Evolutionary conservation across 495 filamentous ascomycete species (phyloP), one percentile per base, ranked within the genome.

Genomic region (Xylaria telfairii): DNA sequence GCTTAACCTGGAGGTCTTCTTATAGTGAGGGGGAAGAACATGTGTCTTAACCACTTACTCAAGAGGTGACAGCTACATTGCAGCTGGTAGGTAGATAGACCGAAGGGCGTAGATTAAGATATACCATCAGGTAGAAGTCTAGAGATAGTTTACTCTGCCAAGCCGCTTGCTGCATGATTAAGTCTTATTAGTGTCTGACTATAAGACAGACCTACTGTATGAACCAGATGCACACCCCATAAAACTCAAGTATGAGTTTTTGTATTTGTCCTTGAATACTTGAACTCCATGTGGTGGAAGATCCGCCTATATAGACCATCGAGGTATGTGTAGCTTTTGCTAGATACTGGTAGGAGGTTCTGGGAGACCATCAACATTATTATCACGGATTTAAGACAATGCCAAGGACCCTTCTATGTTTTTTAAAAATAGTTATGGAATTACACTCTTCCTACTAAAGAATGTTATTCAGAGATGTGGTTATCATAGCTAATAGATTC

Each of bases 1-100:
- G 85, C 84, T 99, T 70, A 96, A 98, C 77, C 89, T 99, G 24
- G 96, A 98, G 82, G 89, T 93, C 70, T 98, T 99, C 88, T 85
- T 99, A 77, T 99, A 81, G 74, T 32, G 0, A 41, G 15, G 9
- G 41, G 19, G 21, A 30, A 12, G 24, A 63, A 53, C 8, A 21
- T 8, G 21, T 39, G 21, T 9, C n/a, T 62, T 62, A 28, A 4
- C 21, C 32, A 39, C 6, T 49, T 13, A 21, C 28, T n/a, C 42
- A 28, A 37, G 7, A 34, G 9, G 19, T 10, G 13, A 8, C 42
- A 19, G 39, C 17, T 19, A 3, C 9, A 4, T 17, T 1, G 17
- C 39, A 30, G 39, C 61, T 47, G 37, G 41, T 19, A 37, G 32
- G 8, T 42, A 49, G 19, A 41, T 37, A 21, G 7, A 37, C 4